Evolutionary conservation across 768 basidiomycete species (phyloP).

Genomic region (Boletus reticuloceps): DNA sequence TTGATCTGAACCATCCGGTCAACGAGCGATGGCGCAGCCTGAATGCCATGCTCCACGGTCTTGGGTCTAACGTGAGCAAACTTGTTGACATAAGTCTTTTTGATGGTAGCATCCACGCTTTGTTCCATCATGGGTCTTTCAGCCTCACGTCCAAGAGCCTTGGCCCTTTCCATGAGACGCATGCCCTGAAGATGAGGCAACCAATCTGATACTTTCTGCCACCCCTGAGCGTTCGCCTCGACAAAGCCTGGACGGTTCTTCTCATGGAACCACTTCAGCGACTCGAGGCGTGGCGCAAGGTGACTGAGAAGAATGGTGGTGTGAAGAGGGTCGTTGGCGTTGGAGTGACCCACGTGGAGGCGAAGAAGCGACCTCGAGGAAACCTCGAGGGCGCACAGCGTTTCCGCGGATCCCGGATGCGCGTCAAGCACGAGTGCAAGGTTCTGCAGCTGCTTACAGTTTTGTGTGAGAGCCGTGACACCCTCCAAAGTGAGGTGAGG

Average conservation of each 20-base stretch:
- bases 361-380: conserved; percentile 69
- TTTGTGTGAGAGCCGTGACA: conserved; percentile 53
- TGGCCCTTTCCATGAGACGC: conserved; percentile 58
- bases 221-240: conserved; percentile 62
- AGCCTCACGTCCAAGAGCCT: conserved; percentile 27
- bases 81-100: conserved; percentile 36
- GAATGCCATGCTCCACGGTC: conserved; percentile 34
- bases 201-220: conserved; percentile 67
- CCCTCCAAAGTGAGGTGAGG: conserved; percentile 64
- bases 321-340: conserved; percentile 66
- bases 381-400: conserved; percentile 43
- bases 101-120: conserved; percentile 53
- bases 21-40: conserved; percentile 36
- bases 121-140: conserved; percentile 34
- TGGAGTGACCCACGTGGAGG: conserved; percentile 75
- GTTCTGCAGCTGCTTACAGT: conserved; percentile 62
- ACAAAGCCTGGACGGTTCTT: conserved; percentile 69
- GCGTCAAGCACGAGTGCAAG: conserved; percentile 67
- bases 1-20: conserved; percentile 40
- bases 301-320: conserved; percentile 74
- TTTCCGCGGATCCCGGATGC: conserved; percentile 40
- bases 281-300: conserved; percentile 67
- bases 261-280: conserved; percentile 74
- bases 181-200: conserved; percentile 72
- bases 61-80: conserved; percentile 42